Percentiles rank a stretch among this genome's conserved stretches.
Conservation (phyloP, 305 asterid genomes). For the Fraxinus angustifolia region DNA sequence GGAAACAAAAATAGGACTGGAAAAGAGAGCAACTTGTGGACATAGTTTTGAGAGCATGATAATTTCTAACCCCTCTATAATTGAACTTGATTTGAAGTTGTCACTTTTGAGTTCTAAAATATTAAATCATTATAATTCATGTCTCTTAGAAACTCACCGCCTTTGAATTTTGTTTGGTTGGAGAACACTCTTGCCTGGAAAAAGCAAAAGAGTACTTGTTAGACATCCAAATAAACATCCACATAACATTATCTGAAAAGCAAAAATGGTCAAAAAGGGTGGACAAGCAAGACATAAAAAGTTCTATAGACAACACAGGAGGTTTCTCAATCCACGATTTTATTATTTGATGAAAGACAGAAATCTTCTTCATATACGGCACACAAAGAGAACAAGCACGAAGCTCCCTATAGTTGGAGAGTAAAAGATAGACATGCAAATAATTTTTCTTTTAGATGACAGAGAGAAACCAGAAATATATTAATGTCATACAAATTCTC, state of each 20-base stretch:
- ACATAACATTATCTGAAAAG: neutral
- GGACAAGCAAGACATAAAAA: neutral
- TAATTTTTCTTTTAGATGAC: neutral
- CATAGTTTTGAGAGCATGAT: neutral
- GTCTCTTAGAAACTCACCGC: constrained; percentile 50
- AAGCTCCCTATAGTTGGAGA: neutral
- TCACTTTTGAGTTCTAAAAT: neutral
- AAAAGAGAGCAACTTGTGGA: neutral
- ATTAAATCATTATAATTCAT: neutral
- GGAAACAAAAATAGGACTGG: neutral
- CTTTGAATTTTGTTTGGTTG: constrained; percentile 82
- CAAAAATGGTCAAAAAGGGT: neutral
- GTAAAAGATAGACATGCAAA: neutral
- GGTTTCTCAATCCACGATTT: constrained; percentile 1
- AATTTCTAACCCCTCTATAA: neutral
- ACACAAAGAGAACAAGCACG: neutral
- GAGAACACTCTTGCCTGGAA: constrained; percentile 75
- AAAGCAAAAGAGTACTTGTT: constrained; percentile 18
- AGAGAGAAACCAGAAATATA: neutral
- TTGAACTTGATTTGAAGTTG: neutral
- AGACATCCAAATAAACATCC: neutral
- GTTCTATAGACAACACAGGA: neutral
- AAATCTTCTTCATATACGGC: neutral
- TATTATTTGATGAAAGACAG: neutral
- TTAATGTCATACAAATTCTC: neutral